A percentile compares a stretch with the other conserved stretches of the same genome.
These are phyloP conservation scores for Benincasa hispida DNA, from an alignment of 306 rosid species.

Conservation along the genomic window DNA sequence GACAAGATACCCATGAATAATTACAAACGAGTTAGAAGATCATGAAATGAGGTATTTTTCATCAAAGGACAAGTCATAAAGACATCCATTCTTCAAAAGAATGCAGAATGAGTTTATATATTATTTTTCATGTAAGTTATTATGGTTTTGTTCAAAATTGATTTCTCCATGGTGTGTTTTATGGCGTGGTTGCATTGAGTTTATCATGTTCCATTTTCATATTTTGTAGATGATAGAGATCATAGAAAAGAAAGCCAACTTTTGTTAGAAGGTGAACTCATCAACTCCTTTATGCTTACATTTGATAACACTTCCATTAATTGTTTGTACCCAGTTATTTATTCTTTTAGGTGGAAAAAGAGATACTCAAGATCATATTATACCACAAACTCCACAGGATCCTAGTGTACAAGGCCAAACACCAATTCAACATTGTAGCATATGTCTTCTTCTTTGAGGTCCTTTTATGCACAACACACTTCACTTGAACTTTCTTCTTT, in stretches of 20 bases:
- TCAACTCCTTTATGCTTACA: conserved; percentile 1
- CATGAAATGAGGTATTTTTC: conserved; percentile 86
- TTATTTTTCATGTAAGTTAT: background rate
- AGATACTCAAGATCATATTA: conserved; percentile 68
- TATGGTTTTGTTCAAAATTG: background rate
- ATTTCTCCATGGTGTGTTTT: background rate
- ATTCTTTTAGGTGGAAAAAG: conserved; percentile 46
- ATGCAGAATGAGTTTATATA: background rate
- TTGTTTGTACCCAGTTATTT: background rate
- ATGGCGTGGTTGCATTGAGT: background rate
- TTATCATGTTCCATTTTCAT: conserved; percentile 12
- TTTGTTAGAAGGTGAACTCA: conserved; percentile 57
- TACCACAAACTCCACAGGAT: too few species aligned
- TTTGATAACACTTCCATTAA: background rate
- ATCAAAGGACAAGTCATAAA: conserved; percentile 60
- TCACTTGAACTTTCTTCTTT: too few species aligned
- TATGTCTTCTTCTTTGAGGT: too few species aligned
- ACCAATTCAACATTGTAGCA: too few species aligned
- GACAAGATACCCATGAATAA: conserved; percentile 84
- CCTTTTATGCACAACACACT: too few species aligned
- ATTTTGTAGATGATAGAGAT: conserved; percentile 75
- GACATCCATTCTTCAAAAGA: background rate
- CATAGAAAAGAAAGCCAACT: conserved; percentile 62
- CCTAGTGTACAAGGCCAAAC: too few species aligned
- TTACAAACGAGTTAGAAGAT: conserved; percentile 74